Conservation (phyloP, 2,329 filamentous ascomycete genomes). For the Aspergillus intermedius region DNA sequence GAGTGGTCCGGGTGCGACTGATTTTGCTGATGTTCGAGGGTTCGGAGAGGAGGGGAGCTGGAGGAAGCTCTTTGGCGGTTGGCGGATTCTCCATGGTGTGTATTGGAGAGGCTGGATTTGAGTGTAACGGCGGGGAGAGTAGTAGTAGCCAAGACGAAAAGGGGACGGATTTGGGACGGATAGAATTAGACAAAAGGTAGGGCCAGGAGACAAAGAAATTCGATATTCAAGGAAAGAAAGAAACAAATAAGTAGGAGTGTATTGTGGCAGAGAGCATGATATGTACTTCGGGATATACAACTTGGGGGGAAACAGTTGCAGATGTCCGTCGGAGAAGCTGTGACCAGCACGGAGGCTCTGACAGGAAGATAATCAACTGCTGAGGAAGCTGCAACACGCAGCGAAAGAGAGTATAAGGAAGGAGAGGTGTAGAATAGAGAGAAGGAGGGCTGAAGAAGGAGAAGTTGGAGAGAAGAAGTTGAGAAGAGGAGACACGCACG, state of each 20-base stretch:
- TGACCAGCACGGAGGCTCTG: background rate
- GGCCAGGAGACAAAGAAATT: background rate
- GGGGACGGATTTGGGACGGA: background rate
- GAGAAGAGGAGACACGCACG: background rate
- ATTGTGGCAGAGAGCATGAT: background rate
- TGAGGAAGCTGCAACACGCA: background rate
- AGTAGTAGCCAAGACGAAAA: background rate
- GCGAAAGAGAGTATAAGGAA: background rate
- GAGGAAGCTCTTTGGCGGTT: slow-evolving; percentile 16
- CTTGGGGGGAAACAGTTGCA: background rate
- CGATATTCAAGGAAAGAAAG: background rate
- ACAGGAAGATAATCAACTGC: background rate
- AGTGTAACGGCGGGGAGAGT: background rate
- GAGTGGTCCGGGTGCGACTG: slow-evolving; percentile 32
- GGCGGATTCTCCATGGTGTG: slow-evolving; percentile 29
- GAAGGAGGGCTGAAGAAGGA: background rate
- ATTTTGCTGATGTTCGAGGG: slow-evolving; percentile 29
- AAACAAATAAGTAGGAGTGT: background rate
- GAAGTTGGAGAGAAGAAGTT: background rate
- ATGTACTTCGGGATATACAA: background rate
- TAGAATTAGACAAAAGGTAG: background rate
- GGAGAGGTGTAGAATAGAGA: background rate
- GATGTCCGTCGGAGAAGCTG: background rate
- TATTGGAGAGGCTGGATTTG: slow-evolving; percentile 1
- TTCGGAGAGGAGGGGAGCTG: slow-evolving; percentile 26